These are phyloP conservation scores for Dichomitus squalens DNA, from an alignment of 1,284 basidiomycete genomes.

Conservation along the genomic window DNA sequence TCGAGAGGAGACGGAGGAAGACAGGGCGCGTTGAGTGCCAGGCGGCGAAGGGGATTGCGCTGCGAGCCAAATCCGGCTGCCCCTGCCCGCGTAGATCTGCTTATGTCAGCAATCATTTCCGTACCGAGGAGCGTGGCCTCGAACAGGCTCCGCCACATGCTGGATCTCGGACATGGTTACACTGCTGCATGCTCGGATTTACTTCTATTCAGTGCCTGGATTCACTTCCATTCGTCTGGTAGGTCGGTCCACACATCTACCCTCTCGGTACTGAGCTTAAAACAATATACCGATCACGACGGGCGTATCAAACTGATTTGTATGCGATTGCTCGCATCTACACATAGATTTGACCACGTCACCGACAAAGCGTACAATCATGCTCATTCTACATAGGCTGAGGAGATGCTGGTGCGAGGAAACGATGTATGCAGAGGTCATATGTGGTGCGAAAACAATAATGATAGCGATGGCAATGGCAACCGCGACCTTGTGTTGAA, in stretches of 20 bases:
- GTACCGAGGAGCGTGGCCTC: constrained; percentile 14
- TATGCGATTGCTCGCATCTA: background rate
- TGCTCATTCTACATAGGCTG: constrained; percentile 8
- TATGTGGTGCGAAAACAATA: background rate
- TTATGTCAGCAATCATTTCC: constrained; percentile 10
- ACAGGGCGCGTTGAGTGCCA: background rate
- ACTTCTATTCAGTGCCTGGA: too few relatives aligned
- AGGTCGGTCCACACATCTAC: too few relatives aligned
- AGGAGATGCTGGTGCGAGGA: background rate
- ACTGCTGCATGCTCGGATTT: too few relatives aligned
- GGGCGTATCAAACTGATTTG: too few relatives aligned
- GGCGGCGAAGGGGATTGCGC: background rate
- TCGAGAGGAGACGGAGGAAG: background rate
- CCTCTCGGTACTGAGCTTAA: too few relatives aligned
- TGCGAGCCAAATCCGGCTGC: background rate
- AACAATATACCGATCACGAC: too few relatives aligned
- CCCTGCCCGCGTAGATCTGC: constrained; percentile 16
- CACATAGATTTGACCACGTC: background rate
- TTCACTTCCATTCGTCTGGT: too few relatives aligned
- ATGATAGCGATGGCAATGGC: background rate
- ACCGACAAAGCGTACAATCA: constrained; percentile 15
- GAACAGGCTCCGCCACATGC: too few relatives aligned
- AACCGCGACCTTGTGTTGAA: background rate
- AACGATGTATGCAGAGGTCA: background rate
- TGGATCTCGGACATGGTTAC: background rate